Evolutionary conservation across 805 yeast genomes (phyloP), one percentile per base, ranked within the genome.

Genomic region (Metschnikowia lochheadii): DNA sequence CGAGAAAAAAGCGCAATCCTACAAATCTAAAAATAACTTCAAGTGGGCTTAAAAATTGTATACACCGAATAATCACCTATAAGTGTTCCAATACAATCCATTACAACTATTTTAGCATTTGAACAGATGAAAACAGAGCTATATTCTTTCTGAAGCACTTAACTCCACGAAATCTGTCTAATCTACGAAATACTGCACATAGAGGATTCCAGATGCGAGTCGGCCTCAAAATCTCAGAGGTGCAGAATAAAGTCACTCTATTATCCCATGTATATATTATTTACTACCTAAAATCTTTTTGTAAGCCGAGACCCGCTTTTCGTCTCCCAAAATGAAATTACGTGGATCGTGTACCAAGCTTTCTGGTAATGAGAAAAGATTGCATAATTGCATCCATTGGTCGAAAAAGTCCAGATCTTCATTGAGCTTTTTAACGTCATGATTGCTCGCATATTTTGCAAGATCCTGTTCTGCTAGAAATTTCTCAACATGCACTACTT

Each of bases 311-410:
- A 66, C 54, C 34, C 78, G 56, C 53, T 73, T 73, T 20, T 67
- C 70, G 48, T 72, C 75, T 3, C 77, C 78, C 8, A 73, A 65
- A 8, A 73, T 56, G 53, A 70, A 73, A 49, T 73, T 73, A 20
- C 59, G 56, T 18, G 63, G 60, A 44, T 64, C 56, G 34, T 66
- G 62, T 1, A 56, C 69, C 4, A 70, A 48, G 4, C 32, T 36
- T 2, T 39, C 44, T 3, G 68, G 63, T 2, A 71, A 40, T 1
- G 56, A 20, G 29, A 49, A 43, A 11, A 44, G 46, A 36, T 67
- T 66, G 41, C 69, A 57, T 11, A 72, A 48, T 5, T 51, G 39
- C 41, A 64, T 51, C 76, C 76, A 72, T 36, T 63, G 64, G 20
- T 60, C 62, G 46, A 60, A 67, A 40, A 46, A 41, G 3, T 35